Evolutionary conservation across 2,329 filamentous ascomycete species (phyloP).

Genomic region (Incumbomyces lentus): DNA sequence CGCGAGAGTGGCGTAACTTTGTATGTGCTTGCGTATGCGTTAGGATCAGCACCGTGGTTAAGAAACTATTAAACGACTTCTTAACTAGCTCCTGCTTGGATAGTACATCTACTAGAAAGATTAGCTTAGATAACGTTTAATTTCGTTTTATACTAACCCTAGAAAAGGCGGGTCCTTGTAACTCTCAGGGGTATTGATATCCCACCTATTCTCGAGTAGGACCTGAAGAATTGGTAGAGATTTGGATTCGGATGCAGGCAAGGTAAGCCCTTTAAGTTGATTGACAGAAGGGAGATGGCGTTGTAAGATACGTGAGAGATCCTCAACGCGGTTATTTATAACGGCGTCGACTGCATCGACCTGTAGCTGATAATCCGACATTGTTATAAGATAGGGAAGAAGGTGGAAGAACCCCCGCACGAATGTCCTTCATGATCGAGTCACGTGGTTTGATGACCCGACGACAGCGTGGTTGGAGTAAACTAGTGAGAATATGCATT

Average conservation of each 20-base stretch:
- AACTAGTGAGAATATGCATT: no score
- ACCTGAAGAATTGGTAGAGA: slow-evolving; percentile 10
- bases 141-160: not conserved
- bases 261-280: not conserved
- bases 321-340: not conserved
- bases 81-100: slow-evolving; percentile 83
- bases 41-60: not conserved
- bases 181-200: not conserved
- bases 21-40: not conserved
- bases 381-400: no score
- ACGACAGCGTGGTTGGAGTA: no score
- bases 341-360: not conserved
- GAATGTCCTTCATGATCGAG: no score
- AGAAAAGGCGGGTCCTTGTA: not conserved
- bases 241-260: not conserved
- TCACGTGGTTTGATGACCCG: no score
- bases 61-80: slow-evolving; percentile 65
- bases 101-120: slow-evolving; percentile 58
- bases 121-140: no score
- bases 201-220: not conserved
- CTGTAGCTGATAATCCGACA: no score
- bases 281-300: not conserved
- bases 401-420: no score
- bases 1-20: not conserved
- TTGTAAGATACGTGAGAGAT: not conserved